These are phyloP conservation scores for Pleurotus tuber-regium DNA, from an alignment of 768 basidiomycete genomes.

Conservation along the genomic window DNA sequence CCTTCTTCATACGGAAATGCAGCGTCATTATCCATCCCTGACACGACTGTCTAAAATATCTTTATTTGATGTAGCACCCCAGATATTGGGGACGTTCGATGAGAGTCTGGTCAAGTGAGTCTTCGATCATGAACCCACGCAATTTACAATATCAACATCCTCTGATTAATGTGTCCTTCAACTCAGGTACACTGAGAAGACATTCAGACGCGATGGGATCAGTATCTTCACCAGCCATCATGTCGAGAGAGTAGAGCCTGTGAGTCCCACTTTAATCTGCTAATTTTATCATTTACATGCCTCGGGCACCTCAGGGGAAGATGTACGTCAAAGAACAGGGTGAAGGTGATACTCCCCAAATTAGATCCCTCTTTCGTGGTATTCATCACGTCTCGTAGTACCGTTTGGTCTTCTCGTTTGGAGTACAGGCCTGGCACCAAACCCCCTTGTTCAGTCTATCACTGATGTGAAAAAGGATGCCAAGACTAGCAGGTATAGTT, in stretches of 20 bases:
- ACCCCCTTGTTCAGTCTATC: slow-evolving; percentile 70
- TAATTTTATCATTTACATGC: background rate
- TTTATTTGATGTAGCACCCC: slow-evolving; percentile 78
- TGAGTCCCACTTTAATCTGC: slow-evolving; percentile 21
- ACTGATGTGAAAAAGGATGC: slow-evolving; percentile 58
- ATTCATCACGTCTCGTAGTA: slow-evolving; percentile 45
- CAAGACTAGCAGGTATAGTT: slow-evolving; percentile 49
- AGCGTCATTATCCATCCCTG: slow-evolving; percentile 59
- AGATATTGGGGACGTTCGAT: slow-evolving; percentile 76
- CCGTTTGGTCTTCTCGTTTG: slow-evolving; percentile 83
- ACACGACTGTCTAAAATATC: slow-evolving; percentile 67
- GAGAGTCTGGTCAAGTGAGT: slow-evolving; percentile 56
- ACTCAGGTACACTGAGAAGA: slow-evolving; percentile 62
- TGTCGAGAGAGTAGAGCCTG: slow-evolving; percentile 66
- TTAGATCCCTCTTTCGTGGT: background rate
- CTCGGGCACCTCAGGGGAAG: slow-evolving; percentile 41
- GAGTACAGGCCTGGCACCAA: slow-evolving; percentile 84
- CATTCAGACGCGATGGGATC: slow-evolving; percentile 74
- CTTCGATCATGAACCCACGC: no score
- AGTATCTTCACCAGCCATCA: slow-evolving; percentile 69
- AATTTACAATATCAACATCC: background rate
- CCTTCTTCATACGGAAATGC: slow-evolving; percentile 65
- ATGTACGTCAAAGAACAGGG: slow-evolving; percentile 71
- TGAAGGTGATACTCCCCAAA: slow-evolving; percentile 53
- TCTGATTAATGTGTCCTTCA: background rate